phyloP scores from a whole-genome alignment of 2,329 filamentous ascomycete genomes.

The Blumeria hordei region DNA sequence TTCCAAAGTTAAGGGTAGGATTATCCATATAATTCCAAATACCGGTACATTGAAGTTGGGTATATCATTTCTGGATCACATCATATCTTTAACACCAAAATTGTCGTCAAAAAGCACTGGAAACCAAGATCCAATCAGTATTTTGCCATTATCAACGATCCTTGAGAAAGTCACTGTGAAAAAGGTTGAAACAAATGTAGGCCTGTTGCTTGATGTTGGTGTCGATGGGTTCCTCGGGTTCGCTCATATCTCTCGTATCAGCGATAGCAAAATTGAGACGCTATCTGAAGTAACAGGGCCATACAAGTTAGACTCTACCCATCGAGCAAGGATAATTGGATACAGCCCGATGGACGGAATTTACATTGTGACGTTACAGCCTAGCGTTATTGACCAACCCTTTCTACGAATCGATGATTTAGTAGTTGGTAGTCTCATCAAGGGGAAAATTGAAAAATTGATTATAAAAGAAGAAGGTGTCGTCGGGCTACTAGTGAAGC shows the following conservation, averaged over 20 bases:
- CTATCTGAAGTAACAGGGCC: slow-evolving; percentile 54
- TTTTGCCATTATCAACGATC: slow-evolving; percentile 47
- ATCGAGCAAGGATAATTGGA: slow-evolving; percentile 60
- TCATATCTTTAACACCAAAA: slow-evolving; percentile 32
- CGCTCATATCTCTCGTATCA: slow-evolving; percentile 80
- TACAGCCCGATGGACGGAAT: slow-evolving; percentile 74
- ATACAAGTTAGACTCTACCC: slow-evolving; percentile 54
- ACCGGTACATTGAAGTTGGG: slow-evolving; percentile 64
- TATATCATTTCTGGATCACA: slow-evolving; percentile 69
- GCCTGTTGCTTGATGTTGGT: slow-evolving; percentile 55
- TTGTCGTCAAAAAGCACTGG: slow-evolving; percentile 21
- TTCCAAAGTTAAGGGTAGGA: slow-evolving; percentile 59
- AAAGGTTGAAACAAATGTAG: slow-evolving; percentile 56
- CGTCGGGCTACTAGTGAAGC: slow-evolving; percentile 54
- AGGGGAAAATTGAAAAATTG: slow-evolving; percentile 65
- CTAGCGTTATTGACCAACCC: slow-evolving; percentile 58
- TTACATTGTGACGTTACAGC: slow-evolving; percentile 66
- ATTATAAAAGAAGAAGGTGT: slow-evolving; percentile 57
- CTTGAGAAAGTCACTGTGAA: slow-evolving; percentile 57
- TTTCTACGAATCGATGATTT: slow-evolving; percentile 88
- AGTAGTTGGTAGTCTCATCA: slow-evolving; percentile 54
- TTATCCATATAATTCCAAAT: slow-evolving; percentile 69
- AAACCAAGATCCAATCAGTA: slow-evolving; percentile 26
- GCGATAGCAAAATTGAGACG: slow-evolving; percentile 70
- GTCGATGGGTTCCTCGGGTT: slow-evolving; percentile 52